These are phyloP conservation scores for Chlamydomonas schloesseri DNA, from an alignment of 139 green algal genomes.

Conservation along the genomic window DNA sequence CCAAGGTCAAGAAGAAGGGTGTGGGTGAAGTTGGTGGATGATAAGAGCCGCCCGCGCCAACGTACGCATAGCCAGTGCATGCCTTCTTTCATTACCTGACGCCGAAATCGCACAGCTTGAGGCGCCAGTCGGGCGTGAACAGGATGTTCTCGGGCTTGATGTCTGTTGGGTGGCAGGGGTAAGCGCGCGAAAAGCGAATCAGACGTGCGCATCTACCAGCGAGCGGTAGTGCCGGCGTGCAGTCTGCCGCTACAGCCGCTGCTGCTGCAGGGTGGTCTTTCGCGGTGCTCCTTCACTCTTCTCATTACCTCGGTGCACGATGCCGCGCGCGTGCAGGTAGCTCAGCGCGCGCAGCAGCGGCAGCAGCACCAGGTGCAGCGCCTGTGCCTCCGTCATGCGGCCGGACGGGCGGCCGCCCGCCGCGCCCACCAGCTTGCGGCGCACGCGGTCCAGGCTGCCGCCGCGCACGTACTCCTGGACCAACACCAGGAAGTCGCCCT, in stretches of 20 bases:
- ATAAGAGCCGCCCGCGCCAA: no score
- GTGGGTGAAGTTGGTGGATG: no score
- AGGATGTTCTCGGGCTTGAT: constrained; percentile 18
- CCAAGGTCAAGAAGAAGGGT: no score
- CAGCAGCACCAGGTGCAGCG: background rate
- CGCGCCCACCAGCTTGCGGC: background rate
- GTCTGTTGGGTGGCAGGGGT: no score
- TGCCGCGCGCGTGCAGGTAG: background rate
- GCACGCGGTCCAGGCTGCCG: background rate
- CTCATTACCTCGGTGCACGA: background rate
- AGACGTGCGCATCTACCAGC: background rate
- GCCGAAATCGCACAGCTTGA: constrained; percentile 49
- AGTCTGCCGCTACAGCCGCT: no score
- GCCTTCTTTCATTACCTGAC: no score
- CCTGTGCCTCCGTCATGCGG: background rate
- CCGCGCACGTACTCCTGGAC: background rate
- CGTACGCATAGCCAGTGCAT: no score
- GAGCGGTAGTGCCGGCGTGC: no score
- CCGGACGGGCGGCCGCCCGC: no score
- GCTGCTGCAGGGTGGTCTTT: no score
- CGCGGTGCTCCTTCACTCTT: no score
- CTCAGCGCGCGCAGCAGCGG: background rate
- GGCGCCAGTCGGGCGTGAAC: constrained; percentile 11
- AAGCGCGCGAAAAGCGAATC: no score
- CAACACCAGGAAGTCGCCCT: background rate